Conservation (phyloP, 179 eudicot genomes). For the Vitellaria paradoxa region DNA sequence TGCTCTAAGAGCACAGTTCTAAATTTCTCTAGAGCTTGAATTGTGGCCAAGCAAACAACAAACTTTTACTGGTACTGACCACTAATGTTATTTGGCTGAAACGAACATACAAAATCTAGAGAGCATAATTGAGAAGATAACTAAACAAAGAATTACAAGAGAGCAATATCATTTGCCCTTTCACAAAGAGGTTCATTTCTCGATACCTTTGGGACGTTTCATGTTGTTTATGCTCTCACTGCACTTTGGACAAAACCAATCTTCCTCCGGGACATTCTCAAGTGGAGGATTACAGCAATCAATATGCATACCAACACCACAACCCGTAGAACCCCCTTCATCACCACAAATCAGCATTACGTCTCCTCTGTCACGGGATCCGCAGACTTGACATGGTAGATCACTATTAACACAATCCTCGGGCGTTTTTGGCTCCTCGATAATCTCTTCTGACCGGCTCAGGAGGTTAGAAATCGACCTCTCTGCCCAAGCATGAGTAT, state of each 20-base stretch:
- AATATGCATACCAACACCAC: conserved; percentile 82
- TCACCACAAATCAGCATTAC: conserved; percentile 85
- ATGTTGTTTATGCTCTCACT: conserved; percentile 14
- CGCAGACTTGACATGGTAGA: conserved; percentile 62
- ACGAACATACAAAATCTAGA: not conserved
- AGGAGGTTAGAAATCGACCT: conserved; percentile 55
- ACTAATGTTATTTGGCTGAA: no score
- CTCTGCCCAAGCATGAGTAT: conserved; percentile 74
- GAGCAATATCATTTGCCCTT: conserved; percentile 21
- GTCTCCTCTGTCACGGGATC: conserved; percentile 64
- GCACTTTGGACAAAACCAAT: conserved; percentile 81
- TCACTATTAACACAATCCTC: conserved; percentile 36
- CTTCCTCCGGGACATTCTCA: conserved; percentile 61
- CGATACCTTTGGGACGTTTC: conserved; percentile 19
- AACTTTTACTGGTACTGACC: no score
- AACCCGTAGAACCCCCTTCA: conserved; percentile 62
- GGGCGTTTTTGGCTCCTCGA: conserved; percentile 23
- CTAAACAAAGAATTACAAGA: not conserved
- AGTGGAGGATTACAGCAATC: conserved; percentile 91
- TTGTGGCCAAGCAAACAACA: no score
- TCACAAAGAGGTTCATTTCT: conserved; percentile 22
- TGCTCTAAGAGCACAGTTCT: no score
- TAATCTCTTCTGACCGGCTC: conserved; percentile 42
- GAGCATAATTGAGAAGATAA: not conserved
- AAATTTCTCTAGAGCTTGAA: no score